A percentile compares a stretch with the other conserved stretches of the same genome.
These are phyloP conservation scores for Cryptosporidium parvum DNA, from an alignment of 169 alveolate species.

Conservation along the genomic window DNA sequence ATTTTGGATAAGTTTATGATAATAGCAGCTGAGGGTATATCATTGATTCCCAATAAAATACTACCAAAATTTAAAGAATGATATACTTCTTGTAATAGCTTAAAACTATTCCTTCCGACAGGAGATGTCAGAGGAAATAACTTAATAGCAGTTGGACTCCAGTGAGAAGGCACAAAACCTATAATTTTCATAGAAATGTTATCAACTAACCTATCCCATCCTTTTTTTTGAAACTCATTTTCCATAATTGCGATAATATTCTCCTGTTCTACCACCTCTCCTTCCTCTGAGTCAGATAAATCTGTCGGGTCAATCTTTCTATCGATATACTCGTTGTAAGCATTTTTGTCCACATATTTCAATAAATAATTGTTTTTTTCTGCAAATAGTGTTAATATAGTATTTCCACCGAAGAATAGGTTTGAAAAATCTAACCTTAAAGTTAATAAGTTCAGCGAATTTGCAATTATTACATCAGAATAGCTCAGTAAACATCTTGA, in stretches of 20 bases:
- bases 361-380: conserved; percentile 8
- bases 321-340: neutral
- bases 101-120: conserved; percentile 29
- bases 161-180: conserved; percentile 25
- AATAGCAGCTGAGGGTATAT: conserved; percentile 21
- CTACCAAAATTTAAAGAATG: conserved; percentile 1
- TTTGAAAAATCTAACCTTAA: conserved; percentile 39
- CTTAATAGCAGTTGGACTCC: conserved; percentile 50
- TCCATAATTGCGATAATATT: conserved; percentile 5
- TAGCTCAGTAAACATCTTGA: conserved; percentile 33
- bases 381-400: neutral
- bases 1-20: neutral
- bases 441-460: neutral
- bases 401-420: neutral
- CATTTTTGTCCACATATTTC: neutral
- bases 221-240: conserved; percentile 15
- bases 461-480: conserved; percentile 44
- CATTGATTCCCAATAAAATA: conserved; percentile 36
- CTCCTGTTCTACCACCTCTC: conserved; percentile 53
- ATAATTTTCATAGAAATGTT: conserved; percentile 17
- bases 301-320: neutral
- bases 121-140: conserved; percentile 49
- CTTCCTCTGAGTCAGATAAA: conserved; percentile 63
- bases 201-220: conserved; percentile 24
- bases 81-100: neutral